Conservation (phyloP, 768 basidiomycete species). For the Leucocoprinus leucothites region DNA sequence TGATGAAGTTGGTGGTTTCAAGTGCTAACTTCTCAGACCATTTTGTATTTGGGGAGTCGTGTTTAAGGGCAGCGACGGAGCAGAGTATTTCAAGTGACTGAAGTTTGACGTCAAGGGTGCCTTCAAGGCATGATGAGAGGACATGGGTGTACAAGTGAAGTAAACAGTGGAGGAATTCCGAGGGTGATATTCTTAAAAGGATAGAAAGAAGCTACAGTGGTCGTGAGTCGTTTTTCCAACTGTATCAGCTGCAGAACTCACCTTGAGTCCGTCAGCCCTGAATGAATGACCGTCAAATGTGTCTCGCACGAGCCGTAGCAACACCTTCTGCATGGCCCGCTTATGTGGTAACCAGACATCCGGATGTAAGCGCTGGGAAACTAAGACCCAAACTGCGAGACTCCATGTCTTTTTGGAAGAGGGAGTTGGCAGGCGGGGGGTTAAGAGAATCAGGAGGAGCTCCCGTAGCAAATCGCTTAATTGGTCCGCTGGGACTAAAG, state of each 20-base stretch:
- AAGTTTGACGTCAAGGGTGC: background rate
- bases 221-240: background rate
- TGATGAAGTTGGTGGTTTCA: conserved; percentile 4
- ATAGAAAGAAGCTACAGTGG: background rate
- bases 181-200: background rate
- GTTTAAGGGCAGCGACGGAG: conserved; percentile 1
- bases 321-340: background rate
- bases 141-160: conserved; percentile 1
- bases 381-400: conserved; percentile 48
- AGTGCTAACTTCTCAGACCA: conserved; percentile 4
- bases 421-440: conserved; percentile 30
- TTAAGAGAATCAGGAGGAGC: conserved; percentile 38
- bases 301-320: conserved; percentile 1
- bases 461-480: conserved; percentile 42
- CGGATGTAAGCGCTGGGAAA: conserved; percentile 45
- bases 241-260: background rate
- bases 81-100: conserved; percentile 4
- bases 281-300: conserved; percentile 2
- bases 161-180: background rate
- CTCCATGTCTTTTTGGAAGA: conserved; percentile 42
- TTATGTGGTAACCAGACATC: conserved; percentile 26
- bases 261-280: conserved; percentile 4
- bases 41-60: background rate
- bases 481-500: conserved; percentile 32
- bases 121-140: conserved; percentile 1